These are phyloP conservation scores for Fusarium buharicum DNA, from an alignment of 2,329 filamentous ascomycete genomes.

Conservation along the genomic window DNA sequence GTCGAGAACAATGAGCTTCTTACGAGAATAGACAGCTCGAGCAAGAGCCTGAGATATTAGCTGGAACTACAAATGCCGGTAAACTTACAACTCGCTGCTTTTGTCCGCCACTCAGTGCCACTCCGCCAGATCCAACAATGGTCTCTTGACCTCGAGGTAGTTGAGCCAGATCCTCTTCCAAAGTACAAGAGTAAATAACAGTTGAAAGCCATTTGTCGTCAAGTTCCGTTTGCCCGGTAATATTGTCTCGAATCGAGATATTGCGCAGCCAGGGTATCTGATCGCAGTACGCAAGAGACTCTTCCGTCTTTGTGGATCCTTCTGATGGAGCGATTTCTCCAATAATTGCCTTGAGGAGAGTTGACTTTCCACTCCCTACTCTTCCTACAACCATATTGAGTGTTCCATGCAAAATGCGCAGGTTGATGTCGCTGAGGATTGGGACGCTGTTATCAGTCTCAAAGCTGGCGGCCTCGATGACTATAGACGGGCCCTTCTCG, in stretches of 20 bases:
- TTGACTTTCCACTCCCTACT: conserved; percentile 58
- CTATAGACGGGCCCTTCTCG: neutral
- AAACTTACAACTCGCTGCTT: conserved; percentile 53
- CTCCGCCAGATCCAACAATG: conserved; percentile 54
- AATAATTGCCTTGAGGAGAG: conserved; percentile 52
- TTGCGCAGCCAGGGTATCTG: conserved; percentile 59
- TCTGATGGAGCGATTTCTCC: conserved; percentile 48
- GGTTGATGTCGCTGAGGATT: conserved; percentile 43
- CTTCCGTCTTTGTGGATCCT: conserved; percentile 44
- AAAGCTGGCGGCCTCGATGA: conserved; percentile 29
- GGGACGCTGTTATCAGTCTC: conserved; percentile 18
- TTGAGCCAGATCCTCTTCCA: conserved; percentile 51
- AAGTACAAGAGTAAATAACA: conserved; percentile 49
- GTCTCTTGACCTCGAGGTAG: conserved; percentile 49
- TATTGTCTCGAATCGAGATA: conserved; percentile 52
- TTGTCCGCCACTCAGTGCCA: conserved; percentile 58
- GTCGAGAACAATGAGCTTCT: conserved; percentile 56
- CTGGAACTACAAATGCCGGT: neutral
- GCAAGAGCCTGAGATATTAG: conserved; percentile 52
- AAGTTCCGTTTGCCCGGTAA: conserved; percentile 47
- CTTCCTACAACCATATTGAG: conserved; percentile 54
- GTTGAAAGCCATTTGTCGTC: conserved; percentile 46
- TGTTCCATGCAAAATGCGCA: conserved; percentile 30
- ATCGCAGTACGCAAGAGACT: conserved; percentile 54
- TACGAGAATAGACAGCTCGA: conserved; percentile 57